Base-by-base conservation (phyloP, 2,329 filamentous ascomycete genomes). In the Dothistroma septosporum region DNA sequence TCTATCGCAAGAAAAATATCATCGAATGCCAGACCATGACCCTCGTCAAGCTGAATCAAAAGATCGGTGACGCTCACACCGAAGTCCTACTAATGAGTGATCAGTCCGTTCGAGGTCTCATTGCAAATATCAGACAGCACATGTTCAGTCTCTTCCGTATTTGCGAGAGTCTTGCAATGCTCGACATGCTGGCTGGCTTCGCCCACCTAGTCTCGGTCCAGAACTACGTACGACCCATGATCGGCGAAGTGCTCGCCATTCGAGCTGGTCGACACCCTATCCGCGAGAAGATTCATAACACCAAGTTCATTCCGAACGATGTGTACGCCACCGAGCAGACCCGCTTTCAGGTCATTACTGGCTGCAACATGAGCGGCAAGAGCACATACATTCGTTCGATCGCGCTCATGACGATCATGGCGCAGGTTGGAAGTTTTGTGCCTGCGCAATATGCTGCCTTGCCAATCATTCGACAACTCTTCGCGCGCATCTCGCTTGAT, bases 301-400 rank as follows among this genome's bases (percentile, higher is more conserved):
- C 82, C 50, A 85, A 84, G 22, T 96, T 90, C 71, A 80, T 97
- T 3, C 90, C 94, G 0, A 97, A 97, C 65, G 92, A 97, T 70
- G 90, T 92, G 31, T 97, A 92, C 69, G 88, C 91, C 2, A 89
- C 87, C 0, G 83, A 88, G 35, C 87, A 93, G 62, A 86, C 87
- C 37, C 86, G 92, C 1, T 96, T 97, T 69, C 92, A 97, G 66
- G 89, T 97, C 63, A 87, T 99, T 64, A 97, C 93, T 0, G 93
- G 94, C 3, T 95, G 91, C 73, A 99, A 99, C 69, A 99, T 99
- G 94, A 96, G 91, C 68, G 94, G 92, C 0, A 99, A 97, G 74
- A 96, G 90, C 65, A 99, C 92, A 0, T 97, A 97, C 70, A 96
- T 97, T 64, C 86, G 91, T 54, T 88, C 89, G 1, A 81, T 96